Evolutionary conservation across 164 flowering plant species (phyloP), one percentile per base, ranked within the genome.

Genomic region (Litsea cubeba): DNA sequence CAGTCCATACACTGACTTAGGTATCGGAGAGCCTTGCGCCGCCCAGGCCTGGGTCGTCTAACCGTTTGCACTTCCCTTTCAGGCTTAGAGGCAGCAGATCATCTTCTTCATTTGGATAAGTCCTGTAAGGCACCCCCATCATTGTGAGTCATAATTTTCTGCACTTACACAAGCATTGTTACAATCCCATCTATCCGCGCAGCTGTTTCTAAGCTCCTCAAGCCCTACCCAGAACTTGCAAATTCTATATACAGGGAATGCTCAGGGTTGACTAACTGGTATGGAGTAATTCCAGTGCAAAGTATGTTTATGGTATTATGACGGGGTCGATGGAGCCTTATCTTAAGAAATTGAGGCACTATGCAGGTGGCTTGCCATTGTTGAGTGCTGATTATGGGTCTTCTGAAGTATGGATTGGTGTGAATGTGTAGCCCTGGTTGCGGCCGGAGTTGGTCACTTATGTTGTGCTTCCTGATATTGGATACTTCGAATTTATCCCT

Each of bases 281-380:
- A 90, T 79, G 97, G 99, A 17, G 40, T 93, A 24, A 89, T 95
- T 40, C 97, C 91, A 2, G 87, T 78, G 89, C 84, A 0, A 93
- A 88, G 87, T 95, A 93, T 70, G 72, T 95, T 1, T 86, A 85
- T 68, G 98, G 97, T 73, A 95, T 95, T 79, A 89, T 95, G 98
- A 95, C 99, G 0, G 99, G 99, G 32, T 88, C 99, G 6, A 95
- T 96, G 99, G 91, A 88, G 85, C 97, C 90, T 20, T 94, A 94
- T 73, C 51, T 89, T 78, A 84, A 86, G 60, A 94, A 96, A 30
- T 64, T 96, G 84, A 94, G 98, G 85, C 95, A 89, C 76, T 95
- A 90, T 80, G 97, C 97, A 1, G 98, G 92, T 25, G 81, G 71
- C 11, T 25, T 95, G 62, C 95, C 97, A 7, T 75, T 96, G 25